Evolutionary conservation across 306 rosid genomes (phyloP).

Genomic region (Sophora flavescens): DNA sequence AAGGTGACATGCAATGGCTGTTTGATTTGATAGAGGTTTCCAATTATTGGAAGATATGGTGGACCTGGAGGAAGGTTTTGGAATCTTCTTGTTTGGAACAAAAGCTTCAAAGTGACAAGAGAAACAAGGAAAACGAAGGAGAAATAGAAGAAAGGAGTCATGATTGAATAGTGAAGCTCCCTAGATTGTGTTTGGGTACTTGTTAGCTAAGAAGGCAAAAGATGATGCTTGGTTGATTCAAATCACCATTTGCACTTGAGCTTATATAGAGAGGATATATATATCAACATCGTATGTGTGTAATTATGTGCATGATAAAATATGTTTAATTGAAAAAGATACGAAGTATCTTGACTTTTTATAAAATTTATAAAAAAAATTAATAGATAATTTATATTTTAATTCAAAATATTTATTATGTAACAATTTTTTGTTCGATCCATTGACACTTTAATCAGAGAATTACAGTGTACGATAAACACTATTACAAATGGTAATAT

Average conservation of each 20-base stretch:
- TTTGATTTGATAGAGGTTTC: constrained; percentile 64
- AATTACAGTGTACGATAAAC: no score
- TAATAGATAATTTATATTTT: no score
- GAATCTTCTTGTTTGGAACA: not conserved
- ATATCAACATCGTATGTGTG: no score
- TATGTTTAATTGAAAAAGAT: no score
- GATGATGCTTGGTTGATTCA: not conserved
- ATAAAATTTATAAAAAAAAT: no score
- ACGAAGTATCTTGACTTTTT: no score
- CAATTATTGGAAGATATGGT: constrained; percentile 57
- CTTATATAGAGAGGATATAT: not conserved
- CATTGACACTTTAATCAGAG: no score
- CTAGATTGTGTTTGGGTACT: not conserved
- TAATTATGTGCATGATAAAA: no score
- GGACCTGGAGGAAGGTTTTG: constrained; percentile 69
- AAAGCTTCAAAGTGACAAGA: constrained; percentile 38
- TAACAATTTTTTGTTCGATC: no score
- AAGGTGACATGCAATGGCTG: constrained; percentile 51
- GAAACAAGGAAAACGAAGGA: constrained; percentile 3
- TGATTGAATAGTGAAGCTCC: not conserved
- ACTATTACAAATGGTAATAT: no score
- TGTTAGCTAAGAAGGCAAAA: not conserved
- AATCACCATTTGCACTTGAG: not conserved
- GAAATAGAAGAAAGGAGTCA: constrained; percentile 4
- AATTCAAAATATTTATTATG: no score